Base-by-base conservation (phyloP, 768 basidiomycete species). In the Rhizopogon sp. region DNA sequence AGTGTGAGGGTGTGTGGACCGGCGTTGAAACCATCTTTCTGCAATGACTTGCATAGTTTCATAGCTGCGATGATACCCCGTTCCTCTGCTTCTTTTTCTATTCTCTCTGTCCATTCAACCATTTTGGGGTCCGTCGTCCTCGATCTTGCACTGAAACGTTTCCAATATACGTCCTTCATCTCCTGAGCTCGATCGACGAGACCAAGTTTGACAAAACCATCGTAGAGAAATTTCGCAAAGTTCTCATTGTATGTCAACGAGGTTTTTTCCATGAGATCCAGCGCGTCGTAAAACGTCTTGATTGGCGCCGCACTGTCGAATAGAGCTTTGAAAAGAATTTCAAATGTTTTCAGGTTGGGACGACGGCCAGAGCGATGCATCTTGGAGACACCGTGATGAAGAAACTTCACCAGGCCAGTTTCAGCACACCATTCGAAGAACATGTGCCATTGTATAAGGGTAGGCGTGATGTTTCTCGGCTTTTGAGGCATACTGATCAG, bases 381-480 rank as follows among this genome's bases (percentile, higher is more conserved):
- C 56, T 57, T 68, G 60, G 56, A 72, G 63, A 57, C 76, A 63
- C 58, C 63, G 20, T 63, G 63, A 22, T 64, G 67, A 39, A 70
- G 56, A 10, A 66, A 43, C 31, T 52, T 62, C 43, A 62, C 56
- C 50, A 69, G 64, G 13, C 66, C 70, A 20, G 53, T 56, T 53
- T 62, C 60, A 40, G 59, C 63, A 55, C 75, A 77, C 16, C 64
- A 66, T 39, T 78, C 71, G 37, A 88, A 68, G 57, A 84, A 76
- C 9, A 75, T 56, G 57, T 85, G 79, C 71, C 82, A 83, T 54
- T 84, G 82, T 20, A 77, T 71, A 39, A 77, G 66, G 22, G 77
- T 75, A 0, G 84, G 83, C 5, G 64, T 64, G 43, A 77, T 58
- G 37, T 74, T 62, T 2, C 77, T 78, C 3, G 82, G 74, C 49